These are phyloP conservation scores for Phytophthora pinifolia DNA, from an alignment of 352 stramenopile species.

Conservation along the genomic window DNA sequence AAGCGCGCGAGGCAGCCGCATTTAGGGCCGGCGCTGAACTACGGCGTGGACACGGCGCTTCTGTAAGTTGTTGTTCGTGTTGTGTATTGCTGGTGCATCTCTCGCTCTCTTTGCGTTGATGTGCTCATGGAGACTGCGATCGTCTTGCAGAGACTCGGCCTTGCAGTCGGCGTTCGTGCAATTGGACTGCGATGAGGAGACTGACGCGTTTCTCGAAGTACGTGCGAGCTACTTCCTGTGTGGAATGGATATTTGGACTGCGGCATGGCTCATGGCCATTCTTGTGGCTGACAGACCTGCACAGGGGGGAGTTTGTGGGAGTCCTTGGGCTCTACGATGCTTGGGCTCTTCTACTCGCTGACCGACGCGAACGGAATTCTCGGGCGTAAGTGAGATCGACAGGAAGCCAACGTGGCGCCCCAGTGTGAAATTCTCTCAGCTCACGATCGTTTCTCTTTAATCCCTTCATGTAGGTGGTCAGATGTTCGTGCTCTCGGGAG, in stretches of 20 bases:
- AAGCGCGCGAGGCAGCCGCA: slow-evolving; percentile 50
- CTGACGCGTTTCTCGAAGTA: slow-evolving; percentile 70
- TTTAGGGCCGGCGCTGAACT: slow-evolving; percentile 59
- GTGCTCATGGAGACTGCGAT: slow-evolving; percentile 5
- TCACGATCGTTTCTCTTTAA: slow-evolving; percentile 18
- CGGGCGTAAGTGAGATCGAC: slow-evolving; percentile 49
- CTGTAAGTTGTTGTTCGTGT: slow-evolving; percentile 36
- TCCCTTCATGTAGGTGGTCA: slow-evolving; percentile 54
- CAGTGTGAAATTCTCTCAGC: slow-evolving; percentile 9
- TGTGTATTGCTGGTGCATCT: background rate
- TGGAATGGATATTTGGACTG: no score
- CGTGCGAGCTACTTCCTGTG: background rate
- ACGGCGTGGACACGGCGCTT: slow-evolving; percentile 49
- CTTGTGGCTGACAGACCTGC: slow-evolving; percentile 50
- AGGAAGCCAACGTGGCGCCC: slow-evolving; percentile 4
- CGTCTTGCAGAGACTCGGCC: slow-evolving; percentile 45
- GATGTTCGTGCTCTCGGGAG: slow-evolving; percentile 85
- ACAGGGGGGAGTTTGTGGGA: slow-evolving; percentile 71
- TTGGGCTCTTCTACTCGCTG: slow-evolving; percentile 81
- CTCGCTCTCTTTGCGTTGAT: background rate
- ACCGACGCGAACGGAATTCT: slow-evolving; percentile 86
- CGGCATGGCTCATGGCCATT: no score
- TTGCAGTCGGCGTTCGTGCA: slow-evolving; percentile 68
- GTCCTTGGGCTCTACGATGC: slow-evolving; percentile 59
- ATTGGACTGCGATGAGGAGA: slow-evolving; percentile 77